phyloP scores from a whole-genome alignment of 805 yeast species.

The Isabelozyma gotoi region DNA sequence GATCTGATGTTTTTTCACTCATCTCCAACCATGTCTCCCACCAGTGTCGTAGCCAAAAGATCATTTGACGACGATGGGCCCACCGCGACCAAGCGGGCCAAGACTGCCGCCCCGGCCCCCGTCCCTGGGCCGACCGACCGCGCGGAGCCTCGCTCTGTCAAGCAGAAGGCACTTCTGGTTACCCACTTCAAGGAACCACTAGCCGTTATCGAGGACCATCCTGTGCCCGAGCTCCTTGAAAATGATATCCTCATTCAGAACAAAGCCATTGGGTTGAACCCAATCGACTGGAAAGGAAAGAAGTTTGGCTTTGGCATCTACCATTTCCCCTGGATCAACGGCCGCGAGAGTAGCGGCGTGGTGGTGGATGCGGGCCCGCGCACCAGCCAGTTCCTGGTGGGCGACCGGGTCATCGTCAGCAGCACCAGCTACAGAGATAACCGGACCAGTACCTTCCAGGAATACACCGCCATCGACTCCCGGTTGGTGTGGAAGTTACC shows the following conservation, averaged over 20 bases:
- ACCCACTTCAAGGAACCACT: constrained; percentile 20
- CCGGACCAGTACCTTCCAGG: constrained; percentile 48
- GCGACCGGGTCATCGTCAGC: constrained; percentile 42
- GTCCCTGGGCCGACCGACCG: too few relatives aligned
- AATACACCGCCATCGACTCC: constrained; percentile 44
- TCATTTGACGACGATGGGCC: not conserved
- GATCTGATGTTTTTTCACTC: not conserved
- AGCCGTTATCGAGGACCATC: constrained; percentile 10
- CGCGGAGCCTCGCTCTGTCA: too few relatives aligned
- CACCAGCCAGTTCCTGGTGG: constrained; percentile 26
- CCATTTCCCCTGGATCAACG: constrained; percentile 51
- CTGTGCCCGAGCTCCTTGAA: constrained; percentile 16
- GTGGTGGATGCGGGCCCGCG: constrained; percentile 33
- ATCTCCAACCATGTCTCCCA: not conserved
- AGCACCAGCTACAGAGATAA: constrained; percentile 49
- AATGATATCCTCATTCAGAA: constrained; percentile 24
- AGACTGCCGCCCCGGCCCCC: not conserved
- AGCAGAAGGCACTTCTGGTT: constrained; percentile 15
- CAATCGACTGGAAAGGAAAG: constrained; percentile 51
- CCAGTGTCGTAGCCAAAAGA: not conserved
- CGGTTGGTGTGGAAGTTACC: constrained; percentile 48
- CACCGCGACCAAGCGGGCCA: not conserved
- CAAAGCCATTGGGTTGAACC: constrained; percentile 42
- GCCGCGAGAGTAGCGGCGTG: constrained; percentile 46
- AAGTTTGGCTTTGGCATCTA: constrained; percentile 46